phyloP scores from a whole-genome alignment of 495 filamentous ascomycete genomes.

The Lasiosphaeris hirsuta region DNA sequence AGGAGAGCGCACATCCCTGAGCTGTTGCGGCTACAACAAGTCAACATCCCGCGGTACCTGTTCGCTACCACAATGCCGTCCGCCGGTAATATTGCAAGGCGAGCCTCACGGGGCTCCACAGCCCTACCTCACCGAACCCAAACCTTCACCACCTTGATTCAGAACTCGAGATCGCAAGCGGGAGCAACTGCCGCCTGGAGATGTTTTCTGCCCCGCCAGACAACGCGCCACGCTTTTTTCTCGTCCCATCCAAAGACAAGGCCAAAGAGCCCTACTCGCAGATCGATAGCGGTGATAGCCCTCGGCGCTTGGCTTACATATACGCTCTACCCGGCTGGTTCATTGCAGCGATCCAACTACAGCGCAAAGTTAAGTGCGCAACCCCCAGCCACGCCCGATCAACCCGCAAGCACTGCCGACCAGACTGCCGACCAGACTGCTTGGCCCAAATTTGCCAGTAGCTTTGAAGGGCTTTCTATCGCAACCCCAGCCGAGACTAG shows the following conservation, averaged over 20 bases:
- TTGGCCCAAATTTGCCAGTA: conserved; percentile 58
- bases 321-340: conserved; percentile 42
- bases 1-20: too few relatives aligned
- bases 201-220: too few relatives aligned
- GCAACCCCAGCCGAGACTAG: conserved; percentile 53
- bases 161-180: too few relatives aligned
- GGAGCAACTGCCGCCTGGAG: too few relatives aligned
- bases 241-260: conserved; percentile 9
- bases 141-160: too few relatives aligned
- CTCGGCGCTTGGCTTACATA: conserved; percentile 39
- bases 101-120: background rate
- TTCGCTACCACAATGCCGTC: background rate
- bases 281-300: conserved; percentile 25
- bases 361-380: conserved; percentile 2
- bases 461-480: conserved; percentile 57
- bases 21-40: background rate
- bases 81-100: background rate
- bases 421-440: conserved; percentile 35
- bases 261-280: conserved; percentile 10
- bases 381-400: background rate
- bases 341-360: conserved; percentile 23
- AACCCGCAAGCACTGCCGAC: background rate
- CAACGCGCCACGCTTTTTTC: conserved; percentile 4
- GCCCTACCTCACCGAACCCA: too few relatives aligned
- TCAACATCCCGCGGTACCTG: background rate